phyloP scores from a whole-genome alignment of 768 basidiomycete genomes.

The Gymnopilus junonius region DNA sequence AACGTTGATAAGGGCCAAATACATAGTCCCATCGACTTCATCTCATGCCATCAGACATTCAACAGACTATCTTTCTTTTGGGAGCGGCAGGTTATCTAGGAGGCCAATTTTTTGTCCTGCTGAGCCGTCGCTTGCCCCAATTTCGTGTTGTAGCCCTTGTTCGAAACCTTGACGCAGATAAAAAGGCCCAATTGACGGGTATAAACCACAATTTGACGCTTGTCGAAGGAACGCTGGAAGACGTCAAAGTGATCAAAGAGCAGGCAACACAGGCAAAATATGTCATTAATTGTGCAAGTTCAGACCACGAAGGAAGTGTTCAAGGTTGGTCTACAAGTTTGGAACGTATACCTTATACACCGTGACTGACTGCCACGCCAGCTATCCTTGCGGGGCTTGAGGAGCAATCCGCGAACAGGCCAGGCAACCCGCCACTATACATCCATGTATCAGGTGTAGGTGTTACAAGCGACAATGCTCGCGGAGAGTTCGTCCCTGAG shows the following conservation, averaged over 20 bases:
- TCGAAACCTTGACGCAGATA: constrained; percentile 35
- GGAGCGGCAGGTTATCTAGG: constrained; percentile 51
- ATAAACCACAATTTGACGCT: constrained; percentile 38
- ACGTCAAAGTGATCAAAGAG: constrained; percentile 36
- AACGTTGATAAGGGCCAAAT: too few species aligned
- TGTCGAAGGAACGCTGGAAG: constrained; percentile 43
- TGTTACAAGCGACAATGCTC: constrained; percentile 44
- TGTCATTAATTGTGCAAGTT: constrained; percentile 46
- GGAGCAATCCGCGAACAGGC: constrained; percentile 35
- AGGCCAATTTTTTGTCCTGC: constrained; percentile 39
- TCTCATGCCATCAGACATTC: not conserved
- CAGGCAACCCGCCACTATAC: constrained; percentile 44
- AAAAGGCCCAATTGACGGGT: constrained; percentile 30
- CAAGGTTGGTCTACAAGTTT: constrained; percentile 26
- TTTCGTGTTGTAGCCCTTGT: constrained; percentile 41
- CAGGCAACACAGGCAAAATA: constrained; percentile 39
- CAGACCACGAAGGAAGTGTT: constrained; percentile 40
- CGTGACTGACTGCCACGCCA: constrained; percentile 7
- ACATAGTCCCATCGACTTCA: too few species aligned
- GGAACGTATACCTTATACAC: not conserved
- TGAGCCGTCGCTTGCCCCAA: constrained; percentile 31
- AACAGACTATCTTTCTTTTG: constrained; percentile 39
- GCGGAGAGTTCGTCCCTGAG: constrained; percentile 38
- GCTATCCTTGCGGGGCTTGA: constrained; percentile 44
- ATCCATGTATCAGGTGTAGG: constrained; percentile 48